Percentiles rank a stretch among this genome's conserved stretches.
These are phyloP conservation scores for Cyberlindnera nakhonratchasimensis DNA, from an alignment of 805 yeast genomes.

Conservation along the genomic window DNA sequence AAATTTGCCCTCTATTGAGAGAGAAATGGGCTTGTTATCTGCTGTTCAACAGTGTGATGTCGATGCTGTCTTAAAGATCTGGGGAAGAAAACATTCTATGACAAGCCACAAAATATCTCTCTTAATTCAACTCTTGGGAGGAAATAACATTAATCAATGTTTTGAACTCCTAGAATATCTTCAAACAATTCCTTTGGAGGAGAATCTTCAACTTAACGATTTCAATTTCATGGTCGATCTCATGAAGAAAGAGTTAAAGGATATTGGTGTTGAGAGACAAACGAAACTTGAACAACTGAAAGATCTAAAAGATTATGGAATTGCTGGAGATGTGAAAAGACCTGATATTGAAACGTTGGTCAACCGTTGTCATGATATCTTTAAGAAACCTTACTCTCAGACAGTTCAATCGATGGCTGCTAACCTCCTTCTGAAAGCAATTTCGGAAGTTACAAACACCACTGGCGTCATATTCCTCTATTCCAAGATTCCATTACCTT, in stretches of 20 bases:
- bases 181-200: neutral
- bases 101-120: constrained; percentile 1
- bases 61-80: constrained; percentile 2
- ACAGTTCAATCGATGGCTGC: constrained; percentile 9
- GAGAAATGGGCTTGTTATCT: neutral
- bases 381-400: neutral
- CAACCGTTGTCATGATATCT: neutral
- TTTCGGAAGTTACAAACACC: constrained; percentile 13
- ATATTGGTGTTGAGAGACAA: constrained; percentile 10
- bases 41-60: neutral
- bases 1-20: neutral
- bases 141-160: neutral
- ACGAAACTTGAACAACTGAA: neutral
- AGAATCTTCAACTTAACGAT: constrained; percentile 7
- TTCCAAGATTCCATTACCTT: constrained; percentile 6
- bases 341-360: constrained; percentile 15
- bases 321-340: constrained; percentile 16
- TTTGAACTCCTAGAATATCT: constrained; percentile 3
- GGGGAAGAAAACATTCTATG: neutral
- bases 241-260: constrained; percentile 6
- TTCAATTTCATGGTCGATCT: constrained; percentile 14
- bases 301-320: constrained; percentile 1
- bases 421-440: constrained; percentile 13
- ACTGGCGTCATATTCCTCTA: constrained; percentile 22
- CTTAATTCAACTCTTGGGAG: neutral